Base-by-base conservation (phyloP, 2,329 filamentous ascomycete species). In the Ophiostoma sp. region DNA sequence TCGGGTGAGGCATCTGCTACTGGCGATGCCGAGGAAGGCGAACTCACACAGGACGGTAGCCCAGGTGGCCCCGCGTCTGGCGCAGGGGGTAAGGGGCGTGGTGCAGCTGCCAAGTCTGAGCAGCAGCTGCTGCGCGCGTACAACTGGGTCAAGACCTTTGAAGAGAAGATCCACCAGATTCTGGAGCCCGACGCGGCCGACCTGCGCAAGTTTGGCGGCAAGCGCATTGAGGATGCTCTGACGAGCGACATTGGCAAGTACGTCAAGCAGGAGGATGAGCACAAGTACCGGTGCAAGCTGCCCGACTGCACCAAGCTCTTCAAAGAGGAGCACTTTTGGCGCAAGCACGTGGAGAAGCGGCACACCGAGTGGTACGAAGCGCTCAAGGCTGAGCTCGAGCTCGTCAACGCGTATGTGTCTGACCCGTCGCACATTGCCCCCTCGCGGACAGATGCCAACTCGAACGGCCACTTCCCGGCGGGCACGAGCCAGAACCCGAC, bases 81-180 rank as follows among this genome's bases (percentile, higher is more conserved):
- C 31, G 67, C 68, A 36, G 65, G 64, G 20, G 62, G 72, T 44
- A 93, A 92, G 76, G 89, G 90, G 73, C 86, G 87, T 70, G 89
- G 87, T 71, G 84, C 88, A 20, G 85, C 85, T 33, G 88, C 85
- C 68, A 97, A 96, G 81, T 88, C 89, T 4, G 93, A 97, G 76
- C 93, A 96, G 78, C 95, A 98, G 78, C 87, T 98, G 17, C 91
- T 96, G 76, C 90, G 94, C 71, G 95, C 95, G 0, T 98, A 93
- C 82, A 99, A 98, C 77, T 99, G 96, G 95, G 96, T 99, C 72
- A 96, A 91, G 82, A 98, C 95, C 0, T 99, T 97, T 76, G 95
- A 99, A 78, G 95, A 99, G 77, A 99, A 99, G 81, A 86, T 99
- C 68, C 83, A 92, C 77, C 94, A 97, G 78, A 91, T 98, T 66